These are phyloP conservation scores for Petrea volubilis DNA, from an alignment of 257 asterid genomes.

Conservation along the genomic window DNA sequence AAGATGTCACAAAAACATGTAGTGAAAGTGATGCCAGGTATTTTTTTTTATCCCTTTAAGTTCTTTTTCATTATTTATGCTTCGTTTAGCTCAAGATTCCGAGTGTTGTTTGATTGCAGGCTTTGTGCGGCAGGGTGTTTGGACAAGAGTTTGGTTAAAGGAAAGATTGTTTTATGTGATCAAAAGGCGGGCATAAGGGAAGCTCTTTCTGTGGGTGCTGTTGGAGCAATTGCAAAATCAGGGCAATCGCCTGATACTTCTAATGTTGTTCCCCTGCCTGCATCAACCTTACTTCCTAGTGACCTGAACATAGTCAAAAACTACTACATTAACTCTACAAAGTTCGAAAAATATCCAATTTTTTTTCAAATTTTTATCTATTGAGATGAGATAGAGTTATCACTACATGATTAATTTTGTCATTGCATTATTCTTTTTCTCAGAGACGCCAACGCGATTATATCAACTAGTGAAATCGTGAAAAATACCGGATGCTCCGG, in stretches of 20 bases:
- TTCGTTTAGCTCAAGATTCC: not conserved
- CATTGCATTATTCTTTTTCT: not conserved
- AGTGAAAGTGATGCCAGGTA: constrained; percentile 21
- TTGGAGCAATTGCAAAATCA: constrained; percentile 16
- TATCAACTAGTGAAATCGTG: constrained; percentile 24
- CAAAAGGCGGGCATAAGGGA: not conserved
- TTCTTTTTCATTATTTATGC: not conserved
- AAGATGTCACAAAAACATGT: constrained; percentile 22
- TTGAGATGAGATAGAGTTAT: not conserved
- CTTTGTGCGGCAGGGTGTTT: constrained; percentile 22
- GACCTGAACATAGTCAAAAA: constrained; percentile 3
- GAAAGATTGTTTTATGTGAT: constrained; percentile 42
- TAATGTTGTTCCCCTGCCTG: constrained; percentile 23
- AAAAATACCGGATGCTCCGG: constrained; percentile 26
- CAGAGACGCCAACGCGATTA: constrained; percentile 18
- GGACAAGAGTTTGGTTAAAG: constrained; percentile 23
- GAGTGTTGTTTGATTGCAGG: constrained; percentile 16
- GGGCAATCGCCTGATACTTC: not conserved
- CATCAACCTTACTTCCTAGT: constrained; percentile 1
- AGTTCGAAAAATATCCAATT: constrained; percentile 3
- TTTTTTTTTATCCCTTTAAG: not conserved
- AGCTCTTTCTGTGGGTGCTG: constrained; percentile 19
- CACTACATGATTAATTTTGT: not conserved
- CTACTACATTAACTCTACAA: constrained; percentile 24
- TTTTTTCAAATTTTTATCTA: not conserved